phyloP scores from a whole-genome alignment of 306 rosid species.

The Quercus glauca region DNA sequence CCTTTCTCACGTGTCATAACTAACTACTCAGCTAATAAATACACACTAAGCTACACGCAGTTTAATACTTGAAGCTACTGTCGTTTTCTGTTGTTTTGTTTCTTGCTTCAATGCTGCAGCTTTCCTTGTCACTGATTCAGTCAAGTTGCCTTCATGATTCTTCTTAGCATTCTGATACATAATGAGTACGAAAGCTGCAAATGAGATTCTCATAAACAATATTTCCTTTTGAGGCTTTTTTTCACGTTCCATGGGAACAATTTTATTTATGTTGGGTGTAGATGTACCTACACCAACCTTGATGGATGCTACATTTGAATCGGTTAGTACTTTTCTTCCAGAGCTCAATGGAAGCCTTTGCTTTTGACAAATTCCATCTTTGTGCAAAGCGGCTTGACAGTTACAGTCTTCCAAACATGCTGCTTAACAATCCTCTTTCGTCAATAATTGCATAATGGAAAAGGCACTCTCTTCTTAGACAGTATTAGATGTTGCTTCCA shows the following conservation, averaged over 20 bases:
- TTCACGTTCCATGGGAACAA: neutral
- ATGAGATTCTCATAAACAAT: neutral
- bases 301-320: constrained; percentile 6
- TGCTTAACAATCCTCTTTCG: neutral
- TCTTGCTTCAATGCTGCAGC: too few relatives aligned
- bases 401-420: constrained; percentile 7
- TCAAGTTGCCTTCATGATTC: too few relatives aligned
- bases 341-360: constrained; percentile 26
- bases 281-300: constrained; percentile 4
- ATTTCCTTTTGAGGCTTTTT: neutral
- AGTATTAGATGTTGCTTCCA: neutral
- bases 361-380: constrained; percentile 3
- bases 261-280: neutral
- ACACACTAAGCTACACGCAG: too few relatives aligned
- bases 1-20: too few relatives aligned
- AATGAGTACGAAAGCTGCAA: constrained; percentile 1
- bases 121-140: too few relatives aligned
- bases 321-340: neutral
- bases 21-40: too few relatives aligned
- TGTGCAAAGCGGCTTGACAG: neutral
- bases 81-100: too few relatives aligned
- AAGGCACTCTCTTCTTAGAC: neutral
- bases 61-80: too few relatives aligned
- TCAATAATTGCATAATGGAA: neutral
- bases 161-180: too few relatives aligned